Evolutionary conservation across 1,139 yeast species (phyloP).

Genomic region (Kodamaea sp.): DNA sequence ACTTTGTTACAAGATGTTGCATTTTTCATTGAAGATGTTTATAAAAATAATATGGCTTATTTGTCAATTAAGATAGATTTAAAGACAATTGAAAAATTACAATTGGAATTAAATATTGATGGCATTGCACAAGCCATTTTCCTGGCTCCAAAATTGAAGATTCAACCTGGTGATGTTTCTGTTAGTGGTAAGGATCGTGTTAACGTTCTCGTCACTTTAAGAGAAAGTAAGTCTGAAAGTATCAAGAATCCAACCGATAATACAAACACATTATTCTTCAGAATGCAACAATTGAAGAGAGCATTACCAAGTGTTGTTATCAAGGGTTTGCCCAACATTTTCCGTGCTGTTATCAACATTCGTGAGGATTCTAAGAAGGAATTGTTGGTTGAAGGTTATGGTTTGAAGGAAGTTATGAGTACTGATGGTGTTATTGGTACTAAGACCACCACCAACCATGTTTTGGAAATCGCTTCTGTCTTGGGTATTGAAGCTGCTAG

Average conservation of each 20-base stretch:
- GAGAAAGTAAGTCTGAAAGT: slow-evolving; percentile 48
- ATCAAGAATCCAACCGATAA: slow-evolving; percentile 41
- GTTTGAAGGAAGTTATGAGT: slow-evolving; percentile 92
- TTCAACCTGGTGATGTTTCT: slow-evolving; percentile 67
- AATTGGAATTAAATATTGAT: slow-evolving; percentile 80
- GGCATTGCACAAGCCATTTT: slow-evolving; percentile 83
- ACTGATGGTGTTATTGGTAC: slow-evolving; percentile 95
- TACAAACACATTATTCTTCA: slow-evolving; percentile 69
- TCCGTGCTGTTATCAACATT: slow-evolving; percentile 95
- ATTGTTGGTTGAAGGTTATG: slow-evolving; percentile 95
- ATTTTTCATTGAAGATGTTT: slow-evolving; percentile 88
- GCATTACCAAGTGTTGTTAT: slow-evolving; percentile 83
- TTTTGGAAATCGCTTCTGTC: slow-evolving; percentile 82
- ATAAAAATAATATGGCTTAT: slow-evolving; percentile 73
- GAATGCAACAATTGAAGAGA: slow-evolving; percentile 87
- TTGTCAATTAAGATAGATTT: slow-evolving; percentile 80
- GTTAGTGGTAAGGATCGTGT: slow-evolving; percentile 65
- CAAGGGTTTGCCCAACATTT: slow-evolving; percentile 85
- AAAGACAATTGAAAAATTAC: slow-evolving; percentile 81
- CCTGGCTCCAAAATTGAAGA: slow-evolving; percentile 85
- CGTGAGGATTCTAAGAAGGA: slow-evolving; percentile 84
- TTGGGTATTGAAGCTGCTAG: slow-evolving; percentile 98
- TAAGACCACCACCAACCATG: slow-evolving; percentile 86
- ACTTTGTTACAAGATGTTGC: slow-evolving; percentile 85
- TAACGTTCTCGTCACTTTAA: slow-evolving; percentile 64